A percentile compares a stretch with the other conserved stretches of the same genome.
These are phyloP conservation scores for Hemileia vastatrix DNA, from an alignment of 1,284 basidiomycete genomes.

Conservation along the genomic window DNA sequence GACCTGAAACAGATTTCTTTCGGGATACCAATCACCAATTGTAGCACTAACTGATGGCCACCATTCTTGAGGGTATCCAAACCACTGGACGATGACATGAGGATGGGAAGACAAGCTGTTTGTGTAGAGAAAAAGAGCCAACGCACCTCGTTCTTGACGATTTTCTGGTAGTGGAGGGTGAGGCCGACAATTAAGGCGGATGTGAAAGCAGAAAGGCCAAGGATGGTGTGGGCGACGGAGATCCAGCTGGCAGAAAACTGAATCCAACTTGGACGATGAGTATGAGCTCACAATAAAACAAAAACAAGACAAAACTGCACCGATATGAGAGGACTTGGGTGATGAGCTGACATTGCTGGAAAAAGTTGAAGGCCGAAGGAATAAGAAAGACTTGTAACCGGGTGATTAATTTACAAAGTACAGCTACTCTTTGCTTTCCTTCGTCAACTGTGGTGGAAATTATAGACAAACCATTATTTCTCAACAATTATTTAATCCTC, in stretches of 20 bases:
- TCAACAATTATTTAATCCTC: no score
- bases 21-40: constrained; percentile 84
- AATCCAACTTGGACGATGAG: no score
- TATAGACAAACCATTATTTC: no score
- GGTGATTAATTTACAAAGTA: no score
- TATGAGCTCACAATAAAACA: no score
- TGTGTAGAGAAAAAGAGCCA: constrained; percentile 5
- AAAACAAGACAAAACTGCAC: no score
- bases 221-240: constrained; percentile 55
- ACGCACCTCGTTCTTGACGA: constrained; percentile 72
- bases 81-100: constrained; percentile 35
- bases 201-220: constrained; percentile 62
- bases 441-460: no score
- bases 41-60: constrained; percentile 87
- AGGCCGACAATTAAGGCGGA: constrained; percentile 61
- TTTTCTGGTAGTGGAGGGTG: constrained; percentile 67
- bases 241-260: constrained; percentile 40
- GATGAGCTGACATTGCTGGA: no score
- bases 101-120: not conserved
- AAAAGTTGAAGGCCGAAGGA: no score
- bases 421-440: no score
- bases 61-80: constrained; percentile 80
- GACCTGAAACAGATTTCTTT: constrained; percentile 79
- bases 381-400: no score
- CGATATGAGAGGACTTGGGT: no score